phyloP scores from a whole-genome alignment of 768 basidiomycete species.

The Suillus lakei region DNA sequence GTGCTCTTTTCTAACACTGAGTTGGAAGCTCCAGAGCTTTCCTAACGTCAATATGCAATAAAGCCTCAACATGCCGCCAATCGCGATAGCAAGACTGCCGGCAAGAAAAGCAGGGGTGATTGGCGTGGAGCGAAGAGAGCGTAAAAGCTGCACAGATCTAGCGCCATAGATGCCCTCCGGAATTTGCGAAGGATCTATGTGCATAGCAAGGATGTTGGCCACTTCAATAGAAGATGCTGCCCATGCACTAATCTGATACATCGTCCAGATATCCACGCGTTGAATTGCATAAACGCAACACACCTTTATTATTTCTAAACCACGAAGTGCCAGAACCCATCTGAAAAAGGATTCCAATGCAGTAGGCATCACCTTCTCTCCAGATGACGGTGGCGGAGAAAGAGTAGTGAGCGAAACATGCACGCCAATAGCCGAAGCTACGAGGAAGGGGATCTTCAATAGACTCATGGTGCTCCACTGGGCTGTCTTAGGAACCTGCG shows the following conservation, averaged over 20 bases:
- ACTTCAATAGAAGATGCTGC: neutral
- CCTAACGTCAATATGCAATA: slow-evolving; percentile 31
- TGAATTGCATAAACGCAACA: neutral
- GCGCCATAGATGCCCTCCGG: neutral
- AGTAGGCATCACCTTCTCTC: slow-evolving; percentile 14
- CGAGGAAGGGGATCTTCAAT: slow-evolving; percentile 25
- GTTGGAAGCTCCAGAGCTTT: slow-evolving; percentile 31
- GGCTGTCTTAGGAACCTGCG: neutral
- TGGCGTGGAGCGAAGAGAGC: neutral
- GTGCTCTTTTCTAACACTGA: slow-evolving; percentile 27
- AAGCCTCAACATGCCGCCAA: slow-evolving; percentile 27
- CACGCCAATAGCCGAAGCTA: slow-evolving; percentile 30
- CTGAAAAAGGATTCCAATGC: neutral
- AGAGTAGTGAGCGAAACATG: slow-evolving; percentile 29
- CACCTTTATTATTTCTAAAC: neutral
- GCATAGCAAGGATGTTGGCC: neutral
- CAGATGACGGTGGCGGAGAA: slow-evolving; percentile 21
- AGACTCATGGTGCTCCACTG: slow-evolving; percentile 18
- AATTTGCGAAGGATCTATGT: neutral
- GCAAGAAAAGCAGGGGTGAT: slow-evolving; percentile 19
- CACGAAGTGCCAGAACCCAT: neutral
- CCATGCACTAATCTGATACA: neutral
- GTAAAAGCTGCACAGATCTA: neutral
- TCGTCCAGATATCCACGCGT: neutral
- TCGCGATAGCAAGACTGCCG: slow-evolving; percentile 19